phyloP scores from a whole-genome alignment of 2,329 filamentous ascomycete species.

The Leptographium radiaticola region DNA sequence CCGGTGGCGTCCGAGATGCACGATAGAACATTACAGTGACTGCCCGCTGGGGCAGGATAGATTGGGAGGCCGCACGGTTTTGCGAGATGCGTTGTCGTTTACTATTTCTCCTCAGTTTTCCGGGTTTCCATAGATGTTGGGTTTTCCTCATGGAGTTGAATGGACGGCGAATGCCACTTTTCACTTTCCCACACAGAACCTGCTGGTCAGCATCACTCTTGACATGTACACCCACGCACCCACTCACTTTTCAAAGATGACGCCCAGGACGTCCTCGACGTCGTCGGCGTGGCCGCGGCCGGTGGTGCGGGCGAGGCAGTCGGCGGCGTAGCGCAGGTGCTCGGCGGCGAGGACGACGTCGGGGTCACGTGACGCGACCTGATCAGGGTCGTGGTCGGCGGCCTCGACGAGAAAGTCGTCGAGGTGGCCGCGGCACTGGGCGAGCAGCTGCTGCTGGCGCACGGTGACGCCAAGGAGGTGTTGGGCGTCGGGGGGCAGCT shows the following conservation, averaged over 20 bases:
- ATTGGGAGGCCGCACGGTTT: neutral
- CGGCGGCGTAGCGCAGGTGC: slow-evolving; percentile 67
- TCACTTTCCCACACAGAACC: slow-evolving; percentile 30
- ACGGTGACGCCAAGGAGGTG: slow-evolving; percentile 84
- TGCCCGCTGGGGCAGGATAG: too few species aligned
- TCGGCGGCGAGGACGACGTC: slow-evolving; percentile 90
- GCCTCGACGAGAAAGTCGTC: slow-evolving; percentile 56
- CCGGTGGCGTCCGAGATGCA: too few species aligned
- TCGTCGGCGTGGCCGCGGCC: slow-evolving; percentile 75
- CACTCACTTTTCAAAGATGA: slow-evolving; percentile 92
- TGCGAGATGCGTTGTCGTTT: neutral
- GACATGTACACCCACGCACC: neutral
- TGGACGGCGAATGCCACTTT: neutral
- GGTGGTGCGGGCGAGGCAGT: slow-evolving; percentile 73
- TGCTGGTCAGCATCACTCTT: slow-evolving; percentile 9
- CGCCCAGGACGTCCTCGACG: slow-evolving; percentile 88
- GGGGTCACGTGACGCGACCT: slow-evolving; percentile 21
- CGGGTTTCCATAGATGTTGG: too few species aligned
- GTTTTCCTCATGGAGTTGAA: too few species aligned
- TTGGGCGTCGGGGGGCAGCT: slow-evolving; percentile 57
- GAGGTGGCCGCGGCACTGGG: slow-evolving; percentile 58
- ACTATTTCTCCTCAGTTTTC: too few species aligned
- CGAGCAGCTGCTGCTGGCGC: slow-evolving; percentile 71
- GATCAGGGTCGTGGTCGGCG: neutral
- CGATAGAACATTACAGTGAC: too few species aligned